Conservation (phyloP, 1,284 basidiomycete species). For the Rhodotorula sp. region DNA sequence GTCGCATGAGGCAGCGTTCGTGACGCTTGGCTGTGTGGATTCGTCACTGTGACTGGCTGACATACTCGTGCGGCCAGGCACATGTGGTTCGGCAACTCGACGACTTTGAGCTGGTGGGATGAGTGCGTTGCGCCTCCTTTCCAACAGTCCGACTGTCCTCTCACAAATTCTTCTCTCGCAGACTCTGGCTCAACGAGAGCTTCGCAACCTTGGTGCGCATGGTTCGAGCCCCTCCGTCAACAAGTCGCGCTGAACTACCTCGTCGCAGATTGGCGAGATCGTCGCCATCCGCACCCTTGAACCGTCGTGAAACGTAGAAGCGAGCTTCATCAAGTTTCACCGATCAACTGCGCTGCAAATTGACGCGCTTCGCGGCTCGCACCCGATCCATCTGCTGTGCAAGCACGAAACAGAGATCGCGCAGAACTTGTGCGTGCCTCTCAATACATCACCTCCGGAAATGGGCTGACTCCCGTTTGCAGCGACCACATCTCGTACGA, state of each 20-base stretch:
- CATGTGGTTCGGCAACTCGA: constrained; percentile 41
- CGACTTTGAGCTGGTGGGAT: constrained; percentile 43
- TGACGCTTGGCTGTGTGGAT: not conserved
- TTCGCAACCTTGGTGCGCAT: constrained; percentile 67
- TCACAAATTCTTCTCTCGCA: not conserved
- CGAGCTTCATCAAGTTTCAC: constrained; percentile 59
- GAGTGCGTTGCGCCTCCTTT: constrained; percentile 11
- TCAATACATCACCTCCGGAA: not conserved
- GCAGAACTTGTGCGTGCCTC: constrained; percentile 35
- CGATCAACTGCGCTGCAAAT: constrained; percentile 67
- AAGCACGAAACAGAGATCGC: constrained; percentile 59
- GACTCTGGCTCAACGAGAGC: constrained; percentile 59
- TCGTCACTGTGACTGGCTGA: not conserved
- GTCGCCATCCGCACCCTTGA: constrained; percentile 72
- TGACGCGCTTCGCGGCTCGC: constrained; percentile 87
- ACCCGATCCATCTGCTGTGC: constrained; percentile 91
- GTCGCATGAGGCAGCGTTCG: constrained; percentile 49
- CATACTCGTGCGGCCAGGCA: constrained; percentile 1
- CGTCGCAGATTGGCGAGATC: constrained; percentile 69
- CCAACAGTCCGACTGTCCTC: not conserved
- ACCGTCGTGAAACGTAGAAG: constrained; percentile 60
- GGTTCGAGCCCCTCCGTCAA: no score
- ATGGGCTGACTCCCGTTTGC: no score
- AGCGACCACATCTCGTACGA: constrained; percentile 50
- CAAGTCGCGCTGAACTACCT: not conserved